Conservation (phyloP, 2,329 filamentous ascomycete species). For the Aspergillus brasiliensis region DNA sequence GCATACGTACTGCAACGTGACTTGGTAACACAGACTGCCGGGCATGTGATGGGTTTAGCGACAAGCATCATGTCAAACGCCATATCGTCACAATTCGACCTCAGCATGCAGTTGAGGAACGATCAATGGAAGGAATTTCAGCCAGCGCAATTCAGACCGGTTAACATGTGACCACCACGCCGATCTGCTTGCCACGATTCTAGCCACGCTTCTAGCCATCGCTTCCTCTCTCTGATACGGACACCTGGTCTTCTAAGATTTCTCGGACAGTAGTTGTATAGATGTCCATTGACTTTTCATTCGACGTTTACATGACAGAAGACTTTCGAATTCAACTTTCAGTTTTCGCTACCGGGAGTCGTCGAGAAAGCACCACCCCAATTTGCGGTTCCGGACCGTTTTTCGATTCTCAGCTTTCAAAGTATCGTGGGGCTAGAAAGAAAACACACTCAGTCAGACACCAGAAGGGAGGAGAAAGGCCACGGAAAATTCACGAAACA, state of each 20-base stretch:
- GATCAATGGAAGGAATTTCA: neutral
- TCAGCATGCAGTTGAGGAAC: neutral
- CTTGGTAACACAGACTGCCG: neutral
- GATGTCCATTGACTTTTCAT: neutral
- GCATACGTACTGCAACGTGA: neutral
- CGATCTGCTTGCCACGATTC: neutral
- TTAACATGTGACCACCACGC: neutral
- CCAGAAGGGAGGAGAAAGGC: neutral
- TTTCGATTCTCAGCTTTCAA: neutral
- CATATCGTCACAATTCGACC: neutral
- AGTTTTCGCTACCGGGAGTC: neutral
- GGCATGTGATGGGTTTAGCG: neutral
- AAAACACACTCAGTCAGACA: neutral
- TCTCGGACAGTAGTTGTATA: neutral
- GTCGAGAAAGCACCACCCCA: neutral
- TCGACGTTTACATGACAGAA: neutral
- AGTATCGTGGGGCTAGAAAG: neutral
- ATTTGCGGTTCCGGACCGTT: neutral
- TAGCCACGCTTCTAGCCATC: neutral
- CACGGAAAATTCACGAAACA: no score
- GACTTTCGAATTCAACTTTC: neutral
- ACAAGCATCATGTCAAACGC: neutral
- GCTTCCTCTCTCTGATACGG: neutral
- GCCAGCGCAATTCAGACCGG: neutral
- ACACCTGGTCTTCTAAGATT: neutral